Evolutionary conservation across 129 eudicot genomes (phyloP), one percentile per base, ranked within the genome.

Genomic region (Cynara cardunculus): DNA sequence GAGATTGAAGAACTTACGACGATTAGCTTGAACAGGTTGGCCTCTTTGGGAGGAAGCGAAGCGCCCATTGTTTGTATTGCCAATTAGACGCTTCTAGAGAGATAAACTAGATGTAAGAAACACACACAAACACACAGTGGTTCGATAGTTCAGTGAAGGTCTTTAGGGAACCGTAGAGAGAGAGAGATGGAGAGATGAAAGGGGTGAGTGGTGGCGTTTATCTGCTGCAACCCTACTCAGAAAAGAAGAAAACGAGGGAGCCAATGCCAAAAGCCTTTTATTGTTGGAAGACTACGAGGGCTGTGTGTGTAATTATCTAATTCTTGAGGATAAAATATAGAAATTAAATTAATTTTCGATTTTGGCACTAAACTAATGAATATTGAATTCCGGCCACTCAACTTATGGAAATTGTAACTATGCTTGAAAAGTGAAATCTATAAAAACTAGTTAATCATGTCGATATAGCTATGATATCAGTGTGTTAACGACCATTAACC

Each of bases 11-110:
- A 74, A 77, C 96, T 83, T 87, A 94, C 98, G 84, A 94, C 98
- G 85, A 94, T 94, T 88, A 92, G 94, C 76, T 94, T 94, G 87
- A 94, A 94, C 84, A 94, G 97, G 85, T 94, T 94, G 74, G 98
- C 97, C 88, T 94, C 98, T 87, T 92, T 94, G 9, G 98, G 91
- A 82, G 98, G 98, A 71, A 94, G 97, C 78, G 98, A 83, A 66
- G 89, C 96, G 77, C 98, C 98, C 98, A 94, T 94, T 83, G 85
- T 82, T 80, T 35, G 69, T 71, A 25, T 53, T 78, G 85, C 75
- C 39, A 70, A 79, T 59, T 64, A 24, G 76, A 73, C 34, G 25
- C 35, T 65, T 59, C 21, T 67, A 28, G 74, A 77, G 53, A 56
- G 71, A 81, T 69, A 39, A 67, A 30, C 76, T 74, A 53, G 41